These are phyloP conservation scores for Cyamopsis tetragonoloba DNA, from an alignment of 306 rosid genomes.

Conservation along the genomic window DNA sequence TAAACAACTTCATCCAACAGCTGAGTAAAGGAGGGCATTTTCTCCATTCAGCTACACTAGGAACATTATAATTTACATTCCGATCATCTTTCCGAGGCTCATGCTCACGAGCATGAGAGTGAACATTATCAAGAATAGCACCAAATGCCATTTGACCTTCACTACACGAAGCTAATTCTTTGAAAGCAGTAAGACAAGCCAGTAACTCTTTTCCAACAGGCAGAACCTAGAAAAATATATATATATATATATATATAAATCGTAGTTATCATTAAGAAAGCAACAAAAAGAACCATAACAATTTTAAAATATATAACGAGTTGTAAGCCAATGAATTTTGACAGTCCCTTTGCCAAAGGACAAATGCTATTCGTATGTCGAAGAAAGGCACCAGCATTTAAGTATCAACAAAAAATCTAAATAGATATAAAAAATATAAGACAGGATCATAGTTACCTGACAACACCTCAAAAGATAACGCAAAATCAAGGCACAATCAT, in stretches of 20 bases:
- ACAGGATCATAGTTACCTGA: constrained; percentile 61
- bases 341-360: constrained; percentile 4
- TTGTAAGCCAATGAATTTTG: not conserved
- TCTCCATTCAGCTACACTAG: constrained; percentile 59
- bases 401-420: constrained; percentile 14
- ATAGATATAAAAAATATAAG: constrained; percentile 10
- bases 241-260: no score
- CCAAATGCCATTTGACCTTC: constrained; percentile 70
- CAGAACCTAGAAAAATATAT: constrained; percentile 72
- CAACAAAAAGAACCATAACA: constrained; percentile 14
- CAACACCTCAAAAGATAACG: constrained; percentile 57
- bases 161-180: constrained; percentile 61
- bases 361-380: not conserved
- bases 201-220: constrained; percentile 89
- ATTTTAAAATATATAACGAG: not conserved
- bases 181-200: constrained; percentile 72
- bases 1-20: constrained; percentile 67
- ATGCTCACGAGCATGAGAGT: constrained; percentile 34
- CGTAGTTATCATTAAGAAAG: constrained; percentile 8
- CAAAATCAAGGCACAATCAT: constrained; percentile 54
- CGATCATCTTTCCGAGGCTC: constrained; percentile 46
- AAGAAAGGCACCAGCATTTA: constrained; percentile 20
- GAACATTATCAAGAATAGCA: constrained; percentile 35
- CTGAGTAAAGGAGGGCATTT: constrained; percentile 70
- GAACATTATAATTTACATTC: constrained; percentile 37